Conservation (phyloP, 2,329 filamentous ascomycete genomes). For the Hypoxylon sp. region DNA sequence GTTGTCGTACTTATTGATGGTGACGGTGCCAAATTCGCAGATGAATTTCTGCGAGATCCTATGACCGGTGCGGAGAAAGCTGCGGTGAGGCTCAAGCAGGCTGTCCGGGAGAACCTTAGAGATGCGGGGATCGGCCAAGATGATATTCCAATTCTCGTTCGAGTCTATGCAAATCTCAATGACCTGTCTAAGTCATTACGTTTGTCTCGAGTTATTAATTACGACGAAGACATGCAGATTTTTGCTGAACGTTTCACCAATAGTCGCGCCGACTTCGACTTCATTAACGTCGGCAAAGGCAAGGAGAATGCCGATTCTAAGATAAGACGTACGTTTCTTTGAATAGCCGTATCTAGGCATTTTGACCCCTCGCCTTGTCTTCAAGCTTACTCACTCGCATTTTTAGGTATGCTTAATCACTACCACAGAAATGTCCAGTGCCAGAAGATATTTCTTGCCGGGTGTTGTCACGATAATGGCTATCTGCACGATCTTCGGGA, state of each 20-base stretch:
- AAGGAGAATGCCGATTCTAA: conserved; percentile 49
- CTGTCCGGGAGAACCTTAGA: conserved; percentile 43
- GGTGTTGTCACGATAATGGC: conserved; percentile 49
- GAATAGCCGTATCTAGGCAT: no score
- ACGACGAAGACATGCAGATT: conserved; percentile 45
- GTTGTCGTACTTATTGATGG: conserved; percentile 48
- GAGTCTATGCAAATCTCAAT: conserved; percentile 48
- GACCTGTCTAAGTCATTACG: conserved; percentile 47
- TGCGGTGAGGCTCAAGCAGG: conserved; percentile 46
- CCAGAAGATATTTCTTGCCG: conserved; percentile 47
- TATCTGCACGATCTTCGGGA: conserved; percentile 49
- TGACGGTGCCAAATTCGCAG: conserved; percentile 48
- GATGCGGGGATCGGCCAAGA: conserved; percentile 39
- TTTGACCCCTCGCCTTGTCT: not conserved
- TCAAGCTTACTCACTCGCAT: conserved; percentile 21
- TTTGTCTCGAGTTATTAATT: conserved; percentile 45
- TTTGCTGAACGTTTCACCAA: conserved; percentile 49
- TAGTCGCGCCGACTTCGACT: conserved; percentile 47
- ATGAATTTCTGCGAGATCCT: conserved; percentile 44
- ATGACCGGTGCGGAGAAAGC: conserved; percentile 43
- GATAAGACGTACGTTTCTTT: conserved; percentile 44
- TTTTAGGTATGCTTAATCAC: conserved; percentile 47
- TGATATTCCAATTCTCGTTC: conserved; percentile 46
- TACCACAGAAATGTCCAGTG: conserved; percentile 48
- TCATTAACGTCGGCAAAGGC: conserved; percentile 49